A percentile compares a stretch with the other conserved stretches of the same genome.
Evolutionary conservation across 805 yeast genomes (phyloP).

Genomic region (Candida tibetensis): DNA sequence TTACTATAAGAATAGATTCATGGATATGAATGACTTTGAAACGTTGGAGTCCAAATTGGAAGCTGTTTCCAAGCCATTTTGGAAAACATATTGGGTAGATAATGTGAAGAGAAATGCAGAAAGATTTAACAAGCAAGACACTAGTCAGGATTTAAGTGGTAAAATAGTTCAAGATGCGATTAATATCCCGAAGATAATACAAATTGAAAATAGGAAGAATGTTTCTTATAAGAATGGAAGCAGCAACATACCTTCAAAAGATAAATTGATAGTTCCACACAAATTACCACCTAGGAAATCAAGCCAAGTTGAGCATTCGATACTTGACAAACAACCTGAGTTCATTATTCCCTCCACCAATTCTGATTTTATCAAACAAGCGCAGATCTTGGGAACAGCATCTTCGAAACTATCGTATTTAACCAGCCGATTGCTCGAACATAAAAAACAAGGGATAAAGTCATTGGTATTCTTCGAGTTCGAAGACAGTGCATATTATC

Average conservation of each 20-base stretch:
- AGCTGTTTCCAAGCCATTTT: slow-evolving; percentile 41
- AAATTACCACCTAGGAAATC: not conserved
- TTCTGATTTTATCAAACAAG: slow-evolving; percentile 18
- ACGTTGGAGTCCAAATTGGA: slow-evolving; percentile 30
- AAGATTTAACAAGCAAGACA: slow-evolving; percentile 35
- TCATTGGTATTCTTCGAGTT: slow-evolving; percentile 67
- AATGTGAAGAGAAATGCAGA: slow-evolving; percentile 35
- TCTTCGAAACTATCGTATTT: slow-evolving; percentile 65
- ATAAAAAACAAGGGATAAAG: slow-evolving; percentile 46
- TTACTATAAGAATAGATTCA: slow-evolving; percentile 51
- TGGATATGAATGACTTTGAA: slow-evolving; percentile 25
- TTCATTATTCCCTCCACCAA: not conserved
- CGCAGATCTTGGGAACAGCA: slow-evolving; percentile 55
- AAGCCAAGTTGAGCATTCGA: not conserved
- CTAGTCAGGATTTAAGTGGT: slow-evolving; percentile 10
- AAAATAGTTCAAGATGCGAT: slow-evolving; percentile 14
- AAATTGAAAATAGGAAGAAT: slow-evolving; percentile 9
- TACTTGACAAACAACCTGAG: not conserved
- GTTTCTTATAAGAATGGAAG: not conserved
- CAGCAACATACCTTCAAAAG: not conserved
- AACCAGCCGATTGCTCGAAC: slow-evolving; percentile 51
- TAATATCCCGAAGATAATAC: slow-evolving; percentile 8
- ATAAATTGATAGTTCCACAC: not conserved
- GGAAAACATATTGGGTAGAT: slow-evolving; percentile 54
- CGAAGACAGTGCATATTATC: slow-evolving; percentile 67